Conservation (phyloP, 2,329 filamentous ascomycete species). For the Mycosphaerella sp. region DNA sequence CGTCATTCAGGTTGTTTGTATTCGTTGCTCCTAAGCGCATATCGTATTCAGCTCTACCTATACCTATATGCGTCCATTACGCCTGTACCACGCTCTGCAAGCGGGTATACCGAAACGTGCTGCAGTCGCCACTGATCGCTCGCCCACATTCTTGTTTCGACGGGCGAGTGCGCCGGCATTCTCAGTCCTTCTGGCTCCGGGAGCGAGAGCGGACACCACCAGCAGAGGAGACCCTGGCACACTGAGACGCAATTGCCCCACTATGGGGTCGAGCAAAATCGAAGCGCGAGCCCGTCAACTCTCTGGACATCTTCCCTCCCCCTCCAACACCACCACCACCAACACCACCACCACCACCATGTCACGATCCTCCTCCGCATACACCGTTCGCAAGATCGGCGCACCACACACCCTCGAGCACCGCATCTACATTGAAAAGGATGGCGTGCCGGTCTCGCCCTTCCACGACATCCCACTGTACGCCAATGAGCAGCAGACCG, state of each 20-base stretch:
- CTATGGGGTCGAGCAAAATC: conserved; percentile 26
- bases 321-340: conserved; percentile 13
- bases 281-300: conserved; percentile 13
- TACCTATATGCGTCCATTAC: conserved; percentile 16
- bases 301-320: conserved; percentile 16
- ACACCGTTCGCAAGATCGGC: conserved; percentile 78
- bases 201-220: conserved; percentile 1
- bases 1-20: neutral
- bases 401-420: conserved; percentile 91
- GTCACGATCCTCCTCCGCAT: conserved; percentile 54
- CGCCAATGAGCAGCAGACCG: conserved; percentile 89
- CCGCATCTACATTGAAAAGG: conserved; percentile 96
- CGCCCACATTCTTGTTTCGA: conserved; percentile 8
- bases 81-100: conserved; percentile 10
- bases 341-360: conserved; percentile 4
- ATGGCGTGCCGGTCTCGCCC: conserved; percentile 86
- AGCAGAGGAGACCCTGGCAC: conserved; percentile 17
- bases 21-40: neutral
- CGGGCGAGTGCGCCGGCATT: conserved; percentile 1
- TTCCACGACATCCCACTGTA: conserved; percentile 99
- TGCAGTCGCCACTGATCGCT: conserved; percentile 6
- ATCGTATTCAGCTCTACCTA: neutral
- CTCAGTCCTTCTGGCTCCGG: no score
- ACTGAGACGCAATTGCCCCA: conserved; percentile 16
- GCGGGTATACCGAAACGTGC: conserved; percentile 11